Evolutionary conservation across 345 rosid species (phyloP), one percentile per base, ranked within the genome.

Genomic region (Raphanus sativus): DNA sequence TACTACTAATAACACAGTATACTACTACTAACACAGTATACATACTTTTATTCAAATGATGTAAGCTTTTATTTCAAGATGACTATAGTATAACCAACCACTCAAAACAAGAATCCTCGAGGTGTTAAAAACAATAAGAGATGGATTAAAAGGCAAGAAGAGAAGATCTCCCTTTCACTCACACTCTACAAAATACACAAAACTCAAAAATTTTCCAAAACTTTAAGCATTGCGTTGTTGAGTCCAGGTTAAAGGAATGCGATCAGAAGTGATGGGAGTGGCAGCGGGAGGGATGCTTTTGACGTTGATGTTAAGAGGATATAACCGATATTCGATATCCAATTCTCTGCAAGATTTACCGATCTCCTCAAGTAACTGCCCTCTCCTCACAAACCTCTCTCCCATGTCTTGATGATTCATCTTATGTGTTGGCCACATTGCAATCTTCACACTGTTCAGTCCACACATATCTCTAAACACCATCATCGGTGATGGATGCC

Each of bases 371-470:
- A 91, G 69, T 67, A 94, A 69, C 9, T 67, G 79, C 24, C 88
- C 70, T 77, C 98, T 86, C 74, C 98, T 86, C 1, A 17, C 58
- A 73, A 15, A 52, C 80, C 85, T 88, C 73, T 87, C 93, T n/a
- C 89, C 93, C 87, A 89, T 88, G 85, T 91, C 86, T 61, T 91
- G 97, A 77, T 85, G 89, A 82, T 94, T 94, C 81, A 91, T 91
- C 73, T 67, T 84, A 73, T 91, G 97, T 6, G 83, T 67, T 2
- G 86, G 79, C 96, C 97, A 90, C 71, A 91, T 69, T 0, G 93
- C 94, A 5, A 91, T 74, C 84, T 74, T 89, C 58, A 91, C 78
- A 71, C 77, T 81, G 65, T 87, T 88, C 75, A 91, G 64, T 26
- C 81, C 90, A 74, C 75, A 87, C 64, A 90, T 70, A 17, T 94